Base-by-base conservation (phyloP, 352 stramenopile genomes). In the Pythium dissotocum region DNA sequence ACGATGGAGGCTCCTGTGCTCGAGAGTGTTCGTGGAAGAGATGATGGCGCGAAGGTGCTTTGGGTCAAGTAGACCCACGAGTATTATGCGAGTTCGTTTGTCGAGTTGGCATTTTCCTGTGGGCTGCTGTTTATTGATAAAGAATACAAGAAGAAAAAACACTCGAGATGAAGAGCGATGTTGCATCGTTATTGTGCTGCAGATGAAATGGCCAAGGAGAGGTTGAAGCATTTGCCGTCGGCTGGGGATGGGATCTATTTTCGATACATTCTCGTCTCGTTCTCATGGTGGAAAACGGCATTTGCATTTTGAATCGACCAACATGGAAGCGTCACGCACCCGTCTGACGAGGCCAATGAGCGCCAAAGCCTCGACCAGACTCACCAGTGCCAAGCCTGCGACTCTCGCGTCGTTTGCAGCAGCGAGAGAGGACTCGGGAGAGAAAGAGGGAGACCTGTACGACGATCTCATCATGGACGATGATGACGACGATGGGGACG, bases 321-420 rank as follows among this genome's bases (percentile, higher is more conserved):
- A 13, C 13, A 53, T 53, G 46, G n/a, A 24, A 16, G 46, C 46
- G n/a, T 16, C 46, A 4, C 44, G 55, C 56, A 18, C 44, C 30
- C 68, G 38, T 13, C 18, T 42, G 2, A 46, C 69, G 58, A 70
- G 81, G 6, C 83, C 80, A 1, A 85, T 77, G 70, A 91, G 83
- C 65, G 80, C 79, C 24, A 88, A 78, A 44, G 77, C 63, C 9
- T 73, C 75, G 0, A 26, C 16, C 1, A 40, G 44, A 55, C 67
- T 28, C 4, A n/a, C 30, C 9, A 70, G 51, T 33, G 57, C 54
- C 10, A 55, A 35, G 24, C 60, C 38, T 33, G 26, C 54, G 16
- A 49, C 12, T 8, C 14, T 60, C 40, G 42, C 56, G 32, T 21
- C 12, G 58, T 44, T 44, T 69, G 32, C 51, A 18, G 44, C 24